Evolutionary conservation across 805 yeast species (phyloP), one percentile per base, ranked within the genome.

Genomic region (Teunomyces gatunensis): DNA sequence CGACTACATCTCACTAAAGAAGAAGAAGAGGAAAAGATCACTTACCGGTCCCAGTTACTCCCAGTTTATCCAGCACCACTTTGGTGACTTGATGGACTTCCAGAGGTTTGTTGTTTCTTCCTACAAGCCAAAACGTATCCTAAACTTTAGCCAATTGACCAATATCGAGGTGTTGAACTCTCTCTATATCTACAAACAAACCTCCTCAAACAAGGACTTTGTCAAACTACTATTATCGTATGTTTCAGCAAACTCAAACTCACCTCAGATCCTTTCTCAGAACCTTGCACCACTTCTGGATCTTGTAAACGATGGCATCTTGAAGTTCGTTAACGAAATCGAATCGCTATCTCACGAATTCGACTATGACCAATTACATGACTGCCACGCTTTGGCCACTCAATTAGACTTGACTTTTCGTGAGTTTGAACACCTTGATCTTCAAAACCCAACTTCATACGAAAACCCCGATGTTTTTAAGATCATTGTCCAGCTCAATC

Each of bases 131-230:
- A 60, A 62, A 43, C 40, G 40, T 23, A 51, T 64, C 48, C 47
- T 47, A 5, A 42, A 47, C 20, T 62, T 62, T 35, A 52, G 47
- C 9, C 62, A 64, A 41, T 57, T 65, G 42, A 59, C 66, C 4
- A 40, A 61, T 4, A 40, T 54, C 9, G 69, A 65, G 46, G 46
- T 64, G 11, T 54, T 58, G 50, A 64, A 61, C 49, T 55, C 59
- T 15, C 48, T 64, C 36, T 61, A 65, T 47, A 55, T 59, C 15
- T 65, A 61, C 53, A 61, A 58, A 44, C 54, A 56, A 34, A 48
- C 45, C 28, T 47, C 48, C 18, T 50, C 57, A 4, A 56, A 59
- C 20, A 56, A 55, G 33, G 44, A 42, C 27, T 62, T 65, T 67
- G 57, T 61, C 42, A 54, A 51, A 6, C 48, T 49, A 15, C 51